Conservation (phyloP, 495 filamentous ascomycete species). For the Chaetomium tenue region DNA sequence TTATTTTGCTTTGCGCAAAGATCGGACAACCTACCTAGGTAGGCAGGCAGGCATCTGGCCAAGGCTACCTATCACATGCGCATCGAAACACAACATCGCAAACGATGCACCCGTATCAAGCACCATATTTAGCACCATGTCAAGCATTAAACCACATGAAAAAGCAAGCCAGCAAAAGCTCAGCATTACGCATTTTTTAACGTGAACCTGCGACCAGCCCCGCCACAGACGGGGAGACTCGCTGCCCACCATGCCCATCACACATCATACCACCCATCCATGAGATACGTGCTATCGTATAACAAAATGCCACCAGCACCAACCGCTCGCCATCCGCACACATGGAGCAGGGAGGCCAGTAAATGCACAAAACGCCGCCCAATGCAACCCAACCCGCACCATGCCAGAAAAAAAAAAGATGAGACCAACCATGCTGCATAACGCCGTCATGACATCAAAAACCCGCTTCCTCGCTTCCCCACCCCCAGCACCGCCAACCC, state of each 20-base stretch:
- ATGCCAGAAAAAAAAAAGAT: conserved; percentile 3
- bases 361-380: conserved; percentile 26
- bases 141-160: not conserved
- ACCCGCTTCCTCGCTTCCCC: not conserved
- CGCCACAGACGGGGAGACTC: not conserved
- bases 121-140: not conserved
- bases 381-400: conserved; percentile 21
- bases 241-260: not conserved
- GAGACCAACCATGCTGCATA: not conserved
- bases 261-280: not conserved
- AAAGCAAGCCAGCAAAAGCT: not conserved
- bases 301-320: conserved; percentile 11
- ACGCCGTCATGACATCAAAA: conserved; percentile 5
- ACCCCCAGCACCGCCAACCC: not conserved
- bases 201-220: not conserved
- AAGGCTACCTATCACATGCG: no score
- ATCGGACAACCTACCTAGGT: no score
- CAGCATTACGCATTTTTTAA: not conserved
- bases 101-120: not conserved
- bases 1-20: no score
- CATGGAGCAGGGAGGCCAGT: conserved; percentile 9
- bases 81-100: no score
- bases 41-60: no score
- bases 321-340: not conserved
- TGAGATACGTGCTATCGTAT: conserved; percentile 2